Conservation (phyloP, 768 basidiomycete species). For the Suillus clintonianus region DNA sequence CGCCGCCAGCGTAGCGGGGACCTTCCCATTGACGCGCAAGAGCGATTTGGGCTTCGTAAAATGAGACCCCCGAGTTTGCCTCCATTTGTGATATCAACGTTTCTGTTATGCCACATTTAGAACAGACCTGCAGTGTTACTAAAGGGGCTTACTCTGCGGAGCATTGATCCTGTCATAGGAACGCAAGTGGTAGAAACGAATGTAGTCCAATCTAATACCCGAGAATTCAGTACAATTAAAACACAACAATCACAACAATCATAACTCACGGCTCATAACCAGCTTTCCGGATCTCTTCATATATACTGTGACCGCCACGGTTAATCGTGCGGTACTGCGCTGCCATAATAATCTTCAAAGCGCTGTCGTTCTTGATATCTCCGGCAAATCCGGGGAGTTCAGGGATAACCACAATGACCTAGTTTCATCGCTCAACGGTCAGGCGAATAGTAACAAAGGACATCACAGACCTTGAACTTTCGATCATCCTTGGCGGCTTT, state of each 20-base stretch:
- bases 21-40: constrained; percentile 78
- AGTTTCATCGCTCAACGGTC: neutral
- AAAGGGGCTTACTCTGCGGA: constrained; percentile 50
- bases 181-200: constrained; percentile 91
- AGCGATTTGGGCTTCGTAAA: constrained; percentile 86
- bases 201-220: constrained; percentile 69
- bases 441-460: neutral
- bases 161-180: constrained; percentile 90
- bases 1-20: constrained; percentile 35
- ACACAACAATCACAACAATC: neutral
- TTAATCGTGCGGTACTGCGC: constrained; percentile 89
- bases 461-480: constrained; percentile 69
- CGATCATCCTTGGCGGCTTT: constrained; percentile 66
- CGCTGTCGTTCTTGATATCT: constrained; percentile 64
- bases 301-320: constrained; percentile 84
- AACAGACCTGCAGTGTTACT: constrained; percentile 8
- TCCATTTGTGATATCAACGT: constrained; percentile 72
- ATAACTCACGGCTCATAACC: constrained; percentile 75
- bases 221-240: neutral
- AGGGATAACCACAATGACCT: constrained; percentile 88
- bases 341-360: constrained; percentile 83
- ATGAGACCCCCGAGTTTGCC: constrained; percentile 70
- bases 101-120: constrained; percentile 29
- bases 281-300: constrained; percentile 75
- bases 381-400: constrained; percentile 92